Evolutionary conservation across 2,329 filamentous ascomycete genomes (phyloP).

Genomic region (Hymenoscyphus scutula): DNA sequence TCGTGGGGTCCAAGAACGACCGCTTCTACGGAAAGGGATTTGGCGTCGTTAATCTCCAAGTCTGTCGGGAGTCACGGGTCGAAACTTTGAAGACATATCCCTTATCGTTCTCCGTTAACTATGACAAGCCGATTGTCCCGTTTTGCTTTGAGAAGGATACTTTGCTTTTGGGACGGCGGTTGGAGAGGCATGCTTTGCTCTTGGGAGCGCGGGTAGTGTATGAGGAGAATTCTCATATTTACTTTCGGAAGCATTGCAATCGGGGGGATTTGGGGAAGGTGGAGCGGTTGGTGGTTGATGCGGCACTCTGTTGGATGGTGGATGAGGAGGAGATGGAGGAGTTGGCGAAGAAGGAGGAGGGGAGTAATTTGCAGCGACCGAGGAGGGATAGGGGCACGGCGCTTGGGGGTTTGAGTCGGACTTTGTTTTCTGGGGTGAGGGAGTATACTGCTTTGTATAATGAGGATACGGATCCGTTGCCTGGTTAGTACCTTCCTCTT

Average conservation of each 20-base stretch:
- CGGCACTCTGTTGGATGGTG: neutral
- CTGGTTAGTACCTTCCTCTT: neutral
- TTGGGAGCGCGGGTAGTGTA: neutral
- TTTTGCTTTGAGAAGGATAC: neutral
- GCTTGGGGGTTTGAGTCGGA: neutral
- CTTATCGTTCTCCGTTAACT: neutral
- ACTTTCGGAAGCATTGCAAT: neutral
- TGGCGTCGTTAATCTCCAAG: neutral
- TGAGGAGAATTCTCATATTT: neutral
- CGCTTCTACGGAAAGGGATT: neutral
- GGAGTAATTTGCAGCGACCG: neutral
- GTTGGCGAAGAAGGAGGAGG: neutral
- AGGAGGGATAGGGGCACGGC: neutral
- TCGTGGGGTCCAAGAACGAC: neutral
- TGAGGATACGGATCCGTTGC: neutral
- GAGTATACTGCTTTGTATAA: neutral
- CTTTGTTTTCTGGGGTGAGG: neutral
- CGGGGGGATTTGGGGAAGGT: neutral
- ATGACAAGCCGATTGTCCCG: neutral
- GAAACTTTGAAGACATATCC: neutral
- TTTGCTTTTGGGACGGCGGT: neutral
- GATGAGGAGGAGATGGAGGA: neutral
- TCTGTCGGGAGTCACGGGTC: neutral
- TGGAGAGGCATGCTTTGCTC: neutral
- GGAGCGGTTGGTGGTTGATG: neutral